Conservation (phyloP, 768 basidiomycete species). For the Stropharia rugosoannulata region DNA sequence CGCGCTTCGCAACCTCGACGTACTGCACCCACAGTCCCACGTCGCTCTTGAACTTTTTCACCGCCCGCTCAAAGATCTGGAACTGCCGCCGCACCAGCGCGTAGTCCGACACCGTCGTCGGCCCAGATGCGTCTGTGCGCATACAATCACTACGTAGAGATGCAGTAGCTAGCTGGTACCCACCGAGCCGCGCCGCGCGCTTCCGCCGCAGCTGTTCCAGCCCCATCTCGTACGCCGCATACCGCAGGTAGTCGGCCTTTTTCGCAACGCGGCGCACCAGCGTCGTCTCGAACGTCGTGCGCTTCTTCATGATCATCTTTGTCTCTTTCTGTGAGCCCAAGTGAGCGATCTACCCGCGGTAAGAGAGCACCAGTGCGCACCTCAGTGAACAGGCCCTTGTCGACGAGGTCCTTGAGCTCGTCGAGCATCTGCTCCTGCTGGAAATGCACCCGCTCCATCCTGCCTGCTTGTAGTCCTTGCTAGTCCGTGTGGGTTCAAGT, state of each 20-base stretch:
- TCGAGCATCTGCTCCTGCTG: conserved; percentile 95
- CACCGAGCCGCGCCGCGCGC: conserved; percentile 71
- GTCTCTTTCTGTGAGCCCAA: conserved; percentile 59
- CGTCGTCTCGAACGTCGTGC: conserved; percentile 80
- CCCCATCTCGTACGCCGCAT: conserved; percentile 89
- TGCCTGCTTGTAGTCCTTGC: conserved; percentile 11
- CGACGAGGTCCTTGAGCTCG: conserved; percentile 90
- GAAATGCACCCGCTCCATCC: conserved; percentile 92
- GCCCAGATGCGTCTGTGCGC: conserved; percentile 40
- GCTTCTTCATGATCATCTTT: conserved; percentile 80
- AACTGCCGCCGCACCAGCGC: conserved; percentile 83
- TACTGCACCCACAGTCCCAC: conserved; percentile 89
- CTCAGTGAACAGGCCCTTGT: conserved; percentile 81
- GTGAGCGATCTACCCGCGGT: conserved; percentile 5
- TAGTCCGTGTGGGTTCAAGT: neutral
- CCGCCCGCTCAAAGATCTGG: conserved; percentile 88
- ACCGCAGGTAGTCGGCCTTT: conserved; percentile 87
- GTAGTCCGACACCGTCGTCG: conserved; percentile 77
- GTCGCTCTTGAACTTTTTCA: conserved; percentile 87
- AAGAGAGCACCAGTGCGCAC: conserved; percentile 37
- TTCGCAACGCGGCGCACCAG: conserved; percentile 82
- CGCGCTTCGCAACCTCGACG: conserved; percentile 77
- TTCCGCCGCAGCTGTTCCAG: conserved; percentile 81
- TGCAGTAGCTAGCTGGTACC: conserved; percentile 15
- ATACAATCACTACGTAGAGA: neutral